Conservation (phyloP, 2,329 filamentous ascomycete genomes). For the Pleurostoma richardsiae region DNA sequence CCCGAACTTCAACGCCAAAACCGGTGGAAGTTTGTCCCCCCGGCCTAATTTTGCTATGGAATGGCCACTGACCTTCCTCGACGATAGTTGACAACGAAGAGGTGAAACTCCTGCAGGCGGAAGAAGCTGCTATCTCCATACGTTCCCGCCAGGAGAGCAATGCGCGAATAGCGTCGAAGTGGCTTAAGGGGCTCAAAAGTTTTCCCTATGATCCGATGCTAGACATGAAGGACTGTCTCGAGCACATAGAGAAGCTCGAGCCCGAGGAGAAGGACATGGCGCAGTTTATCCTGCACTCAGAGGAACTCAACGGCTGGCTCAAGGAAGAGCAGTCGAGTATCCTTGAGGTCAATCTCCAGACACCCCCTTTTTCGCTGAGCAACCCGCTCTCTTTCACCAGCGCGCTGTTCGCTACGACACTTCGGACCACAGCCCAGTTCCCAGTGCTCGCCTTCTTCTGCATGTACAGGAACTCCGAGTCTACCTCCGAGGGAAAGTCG, state of each 20-base stretch:
- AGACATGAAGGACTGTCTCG: constrained; percentile 6
- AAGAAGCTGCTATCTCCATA: neutral
- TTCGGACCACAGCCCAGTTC: neutral
- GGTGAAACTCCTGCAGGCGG: too few relatives aligned
- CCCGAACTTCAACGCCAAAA: constrained; percentile 3
- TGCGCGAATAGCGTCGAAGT: neutral
- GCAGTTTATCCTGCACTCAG: constrained; percentile 2
- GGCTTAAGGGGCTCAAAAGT: neutral
- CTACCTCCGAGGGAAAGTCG: neutral
- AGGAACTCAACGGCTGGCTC: constrained; percentile 4
- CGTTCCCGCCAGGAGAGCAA: neutral
- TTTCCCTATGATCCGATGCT: neutral
- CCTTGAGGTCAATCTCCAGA: constrained; percentile 3
- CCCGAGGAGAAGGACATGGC: constrained; percentile 3
- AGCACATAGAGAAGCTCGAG: constrained; percentile 2
- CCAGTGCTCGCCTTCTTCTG: constrained; percentile 9
- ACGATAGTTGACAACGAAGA: neutral
- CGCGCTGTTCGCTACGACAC: constrained; percentile 3
- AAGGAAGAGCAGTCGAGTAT: constrained; percentile 1
- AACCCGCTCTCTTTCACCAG: constrained; percentile 8
- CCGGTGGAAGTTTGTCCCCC: neutral
- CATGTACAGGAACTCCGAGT: constrained; percentile 4
- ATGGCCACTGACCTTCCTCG: neutral
- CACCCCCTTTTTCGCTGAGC: constrained; percentile 1
- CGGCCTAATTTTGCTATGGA: neutral